Evolutionary conservation across 768 basidiomycete species (phyloP), one percentile per base, ranked within the genome.

Genomic region (Boletus sp.): DNA sequence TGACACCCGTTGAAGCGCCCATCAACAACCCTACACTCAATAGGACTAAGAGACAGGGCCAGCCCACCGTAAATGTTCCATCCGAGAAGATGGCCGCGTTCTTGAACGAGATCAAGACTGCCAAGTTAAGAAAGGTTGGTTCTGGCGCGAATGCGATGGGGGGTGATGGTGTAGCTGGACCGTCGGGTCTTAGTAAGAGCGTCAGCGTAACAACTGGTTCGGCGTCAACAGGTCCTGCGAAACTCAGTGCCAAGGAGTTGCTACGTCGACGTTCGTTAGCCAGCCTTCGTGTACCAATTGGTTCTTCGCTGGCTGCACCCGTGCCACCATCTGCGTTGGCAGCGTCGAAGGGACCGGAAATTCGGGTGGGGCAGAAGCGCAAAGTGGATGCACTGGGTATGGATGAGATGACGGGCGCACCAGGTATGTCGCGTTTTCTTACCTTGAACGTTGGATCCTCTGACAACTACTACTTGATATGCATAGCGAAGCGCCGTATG

Each of bases 41-140:
- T 1, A 77, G 76, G 37, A 54, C 69, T 36, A 73, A 65, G 52
- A 81, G 82, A 51, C 69, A 79, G 14, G 86, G 86, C 7, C 80
- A 82, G 55, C 85, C 90, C 0, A 83, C 87, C 0, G 76, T 91
- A 11, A 87, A 86, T n/a, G 77, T 92, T 10, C 80, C 88, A 0
- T 79, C 86, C 2, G 90, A 92, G 58, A 89, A 92, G 68, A 90
- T 92, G 87, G 87, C 86, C 0, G 89, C 86, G 1, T 92, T 92
- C 64, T 71, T 92, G 59, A 84, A 74, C 7, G 90, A 92, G 69
- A 84, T 92, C 79, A 92, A 90, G 76, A 86, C 81, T 1, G 87
- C 84, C 28, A 77, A 85, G 47, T 64, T 92, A 50, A 80, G 81
- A 59, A 89, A 82, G 68, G 83, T 87, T 0, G 71, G 71, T 40